Base-by-base conservation (phyloP, 306 rosid species). In the Cucurbita moschata region DNA sequence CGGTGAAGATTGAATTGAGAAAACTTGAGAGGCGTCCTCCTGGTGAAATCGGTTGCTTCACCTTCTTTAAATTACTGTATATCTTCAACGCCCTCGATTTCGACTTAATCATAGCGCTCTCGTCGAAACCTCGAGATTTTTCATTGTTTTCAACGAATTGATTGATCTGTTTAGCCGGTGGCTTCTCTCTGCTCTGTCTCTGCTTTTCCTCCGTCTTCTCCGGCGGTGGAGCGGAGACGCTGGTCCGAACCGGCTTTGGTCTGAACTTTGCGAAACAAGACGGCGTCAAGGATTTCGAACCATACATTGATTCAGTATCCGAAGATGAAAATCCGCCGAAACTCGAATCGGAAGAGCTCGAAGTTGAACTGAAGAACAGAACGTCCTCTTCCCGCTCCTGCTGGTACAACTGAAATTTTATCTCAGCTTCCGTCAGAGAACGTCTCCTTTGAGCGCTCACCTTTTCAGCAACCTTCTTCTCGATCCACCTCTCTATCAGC, bases 1-100 rank as follows among this genome's bases (percentile, higher is more conserved):
- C 18, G 0, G 87, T 68, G 58, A 95, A 89, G 7, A 95, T 83
- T 30, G 90, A 85, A 63, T 88, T 95, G 3, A 95, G 75, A 56
- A 95, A 95, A 78, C 11, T 91, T 3, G 90, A 81, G 40, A 95
- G 85, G 37, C 75, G 86, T 0, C 91, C 96, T 2, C 97, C 97
- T 0, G 97, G 97, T 0, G 99, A 95, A 1, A 89, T 91, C 0
- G 99, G 97, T 12, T 89, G 96, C 74, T 95, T 95, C 88, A 91
- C 88, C 75, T 91, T 94, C 88, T 89, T 91, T 3, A 95, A 79
- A 72, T 89, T 89, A 79, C 62, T 79, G 84, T 95, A 91, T 69
- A 95, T 85, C 89, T 85, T 95, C 76, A 79, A 16, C 0, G 96
- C 97, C 50, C 92, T 83, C 0, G 96, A 91, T 78, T 95, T 89